phyloP scores from a whole-genome alignment of 768 basidiomycete species.

The Amanita brunnescens region DNA sequence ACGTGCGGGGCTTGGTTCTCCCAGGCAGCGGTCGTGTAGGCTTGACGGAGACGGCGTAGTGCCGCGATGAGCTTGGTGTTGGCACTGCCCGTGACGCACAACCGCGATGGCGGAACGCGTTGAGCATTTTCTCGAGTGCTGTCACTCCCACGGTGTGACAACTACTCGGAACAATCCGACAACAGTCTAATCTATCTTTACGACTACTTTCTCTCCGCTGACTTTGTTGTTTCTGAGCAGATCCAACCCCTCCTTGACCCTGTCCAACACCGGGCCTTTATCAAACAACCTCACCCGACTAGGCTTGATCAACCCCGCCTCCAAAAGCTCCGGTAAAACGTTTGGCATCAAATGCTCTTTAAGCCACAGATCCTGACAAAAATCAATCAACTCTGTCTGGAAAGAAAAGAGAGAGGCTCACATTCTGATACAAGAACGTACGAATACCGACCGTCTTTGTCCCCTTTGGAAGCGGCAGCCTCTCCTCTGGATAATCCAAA shows the following conservation, averaged over 20 bases:
- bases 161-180: not conserved
- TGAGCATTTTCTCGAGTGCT: not conserved
- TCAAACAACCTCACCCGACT: slow-evolving; percentile 32
- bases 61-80: slow-evolving; percentile 22
- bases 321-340: slow-evolving; percentile 35
- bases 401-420: slow-evolving; percentile 11
- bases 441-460: slow-evolving; percentile 29
- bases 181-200: slow-evolving; percentile 22
- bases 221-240: slow-evolving; percentile 38
- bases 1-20: slow-evolving; percentile 55
- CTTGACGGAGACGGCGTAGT: slow-evolving; percentile 51
- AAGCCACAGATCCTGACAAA: slow-evolving; percentile 29
- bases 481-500: slow-evolving; percentile 24
- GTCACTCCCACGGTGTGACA: not conserved
- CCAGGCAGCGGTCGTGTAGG: slow-evolving; percentile 42
- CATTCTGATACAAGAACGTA: slow-evolving; percentile 34
- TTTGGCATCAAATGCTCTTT: slow-evolving; percentile 36
- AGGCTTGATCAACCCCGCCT: slow-evolving; percentile 30
- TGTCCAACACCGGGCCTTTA: slow-evolving; percentile 32
- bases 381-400: not conserved
- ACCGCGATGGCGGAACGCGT: slow-evolving; percentile 19
- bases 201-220: slow-evolving; percentile 42
- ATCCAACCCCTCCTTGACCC: slow-evolving; percentile 33
- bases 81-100: slow-evolving; percentile 14
- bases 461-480: slow-evolving; percentile 28